These are phyloP conservation scores for Colletotrichum scovillei DNA, from an alignment of 2,329 filamentous ascomycete species.

Conservation along the genomic window DNA sequence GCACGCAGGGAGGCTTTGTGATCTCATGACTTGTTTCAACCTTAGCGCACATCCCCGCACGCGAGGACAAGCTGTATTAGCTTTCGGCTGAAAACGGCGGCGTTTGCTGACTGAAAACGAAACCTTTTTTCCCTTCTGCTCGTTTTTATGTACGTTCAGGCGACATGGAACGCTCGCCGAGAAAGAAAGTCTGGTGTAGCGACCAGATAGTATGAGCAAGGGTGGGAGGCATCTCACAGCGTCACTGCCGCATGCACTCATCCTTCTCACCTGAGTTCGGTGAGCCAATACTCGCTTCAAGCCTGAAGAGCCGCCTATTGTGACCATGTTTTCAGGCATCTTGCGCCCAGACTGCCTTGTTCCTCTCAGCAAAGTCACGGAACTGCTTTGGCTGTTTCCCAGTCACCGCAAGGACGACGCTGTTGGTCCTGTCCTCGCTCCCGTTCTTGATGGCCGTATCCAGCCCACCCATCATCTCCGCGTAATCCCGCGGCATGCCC, in stretches of 20 bases:
- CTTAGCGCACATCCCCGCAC: slow-evolving; percentile 23
- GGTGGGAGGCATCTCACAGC: neutral
- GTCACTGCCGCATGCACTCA: neutral
- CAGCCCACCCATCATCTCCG: slow-evolving; percentile 45
- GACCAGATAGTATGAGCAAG: neutral
- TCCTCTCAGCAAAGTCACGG: slow-evolving; percentile 13
- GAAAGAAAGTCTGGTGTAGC: neutral
- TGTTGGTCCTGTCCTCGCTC: slow-evolving; percentile 48
- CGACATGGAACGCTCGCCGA: neutral
- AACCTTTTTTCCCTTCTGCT: neutral
- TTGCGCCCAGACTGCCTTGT: slow-evolving; percentile 20
- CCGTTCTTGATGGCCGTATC: slow-evolving; percentile 48
- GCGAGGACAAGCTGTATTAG: neutral
- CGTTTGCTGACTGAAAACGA: slow-evolving; percentile 19
- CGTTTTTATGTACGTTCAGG: neutral
- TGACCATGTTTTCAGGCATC: neutral
- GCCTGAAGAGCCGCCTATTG: neutral
- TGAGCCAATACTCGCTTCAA: neutral
- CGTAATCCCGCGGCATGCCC: slow-evolving; percentile 47
- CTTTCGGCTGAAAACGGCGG: slow-evolving; percentile 28
- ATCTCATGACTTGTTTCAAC: slow-evolving; percentile 36
- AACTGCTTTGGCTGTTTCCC: slow-evolving; percentile 43
- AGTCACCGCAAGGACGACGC: slow-evolving; percentile 47
- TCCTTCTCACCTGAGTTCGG: neutral
- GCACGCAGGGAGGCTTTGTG: neutral